phyloP scores from a whole-genome alignment of 2,329 filamentous ascomycete genomes.

The Tolypocladium album region DNA sequence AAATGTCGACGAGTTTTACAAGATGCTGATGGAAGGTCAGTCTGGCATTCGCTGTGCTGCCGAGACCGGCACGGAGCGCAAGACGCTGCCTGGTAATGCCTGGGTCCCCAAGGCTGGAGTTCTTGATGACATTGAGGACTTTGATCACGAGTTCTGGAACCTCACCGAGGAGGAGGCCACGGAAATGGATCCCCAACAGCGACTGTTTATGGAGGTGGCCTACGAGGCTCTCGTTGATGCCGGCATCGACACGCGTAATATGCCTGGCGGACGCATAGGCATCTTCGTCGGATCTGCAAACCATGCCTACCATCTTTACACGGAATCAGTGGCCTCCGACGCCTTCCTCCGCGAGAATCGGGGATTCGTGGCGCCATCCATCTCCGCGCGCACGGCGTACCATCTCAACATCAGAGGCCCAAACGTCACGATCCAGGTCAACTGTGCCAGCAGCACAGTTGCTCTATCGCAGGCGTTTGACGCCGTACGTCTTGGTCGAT shows the following conservation, averaged over 20 bases:
- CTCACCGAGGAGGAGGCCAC: slow-evolving; percentile 5
- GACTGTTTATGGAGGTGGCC: slow-evolving; percentile 4
- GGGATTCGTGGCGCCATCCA: slow-evolving; percentile 3
- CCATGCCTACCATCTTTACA: slow-evolving; percentile 3
- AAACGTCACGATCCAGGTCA: slow-evolving; percentile 4
- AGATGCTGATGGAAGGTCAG: slow-evolving; percentile 2
- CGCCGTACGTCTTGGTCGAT: slow-evolving; percentile 2
- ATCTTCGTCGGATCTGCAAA: slow-evolving; percentile 4
- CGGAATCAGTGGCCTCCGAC: slow-evolving; percentile 4
- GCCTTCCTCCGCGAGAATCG: slow-evolving; percentile 4
- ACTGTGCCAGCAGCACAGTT: slow-evolving; percentile 4
- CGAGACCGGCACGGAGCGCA: not conserved
- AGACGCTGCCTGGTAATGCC: slow-evolving; percentile 4
- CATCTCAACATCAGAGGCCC: slow-evolving; percentile 4
- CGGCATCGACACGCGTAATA: not conserved
- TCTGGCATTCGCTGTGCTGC: slow-evolving; percentile 1
- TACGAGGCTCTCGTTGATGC: slow-evolving; percentile 2
- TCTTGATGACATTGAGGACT: slow-evolving; percentile 3
- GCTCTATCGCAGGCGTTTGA: slow-evolving; percentile 1
- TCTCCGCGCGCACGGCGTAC: slow-evolving; percentile 6
- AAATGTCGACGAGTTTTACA: slow-evolving; percentile 5
- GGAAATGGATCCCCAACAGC: slow-evolving; percentile 5
- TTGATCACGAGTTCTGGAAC: slow-evolving; percentile 6
- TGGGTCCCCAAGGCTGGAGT: slow-evolving; percentile 6
- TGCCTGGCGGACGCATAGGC: not conserved